Conservation (phyloP, 2,329 filamentous ascomycete species). For the Phoma herbarum region DNA sequence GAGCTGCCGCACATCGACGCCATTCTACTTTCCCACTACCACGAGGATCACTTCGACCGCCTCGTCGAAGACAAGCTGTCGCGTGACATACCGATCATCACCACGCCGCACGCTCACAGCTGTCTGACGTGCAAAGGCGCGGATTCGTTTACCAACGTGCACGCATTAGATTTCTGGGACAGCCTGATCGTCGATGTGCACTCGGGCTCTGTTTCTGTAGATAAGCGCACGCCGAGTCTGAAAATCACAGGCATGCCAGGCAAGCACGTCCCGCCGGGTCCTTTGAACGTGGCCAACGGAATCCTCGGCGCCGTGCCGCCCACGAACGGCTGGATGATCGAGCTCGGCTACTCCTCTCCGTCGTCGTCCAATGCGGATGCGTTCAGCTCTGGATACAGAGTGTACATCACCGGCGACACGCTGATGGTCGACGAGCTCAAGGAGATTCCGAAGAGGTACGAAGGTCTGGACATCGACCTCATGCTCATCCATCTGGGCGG, state of each 20-base stretch:
- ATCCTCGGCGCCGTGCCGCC: slow-evolving; percentile 65
- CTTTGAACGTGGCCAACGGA: slow-evolving; percentile 57
- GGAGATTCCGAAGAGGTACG: slow-evolving; percentile 66
- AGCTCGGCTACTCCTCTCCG: slow-evolving; percentile 61
- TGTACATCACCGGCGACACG: slow-evolving; percentile 74
- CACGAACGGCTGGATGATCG: slow-evolving; percentile 73
- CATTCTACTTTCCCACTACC: slow-evolving; percentile 71
- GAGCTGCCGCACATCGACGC: slow-evolving; percentile 67
- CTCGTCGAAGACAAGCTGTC: slow-evolving; percentile 61
- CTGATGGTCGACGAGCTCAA: slow-evolving; percentile 69
- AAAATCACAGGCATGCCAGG: slow-evolving; percentile 71
- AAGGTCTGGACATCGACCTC: slow-evolving; percentile 65
- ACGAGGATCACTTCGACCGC: slow-evolving; percentile 67
- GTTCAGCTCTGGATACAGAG: slow-evolving; percentile 62
- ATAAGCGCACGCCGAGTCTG: slow-evolving; percentile 52
- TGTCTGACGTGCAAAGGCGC: slow-evolving; percentile 58
- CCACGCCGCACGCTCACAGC: slow-evolving; percentile 67
- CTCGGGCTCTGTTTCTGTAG: not conserved
- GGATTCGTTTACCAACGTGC: slow-evolving; percentile 64
- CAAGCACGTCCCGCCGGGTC: slow-evolving; percentile 65
- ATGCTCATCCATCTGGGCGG: slow-evolving; percentile 74
- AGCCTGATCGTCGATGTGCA: slow-evolving; percentile 58
- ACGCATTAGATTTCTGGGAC: slow-evolving; percentile 66
- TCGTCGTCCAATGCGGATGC: slow-evolving; percentile 17
- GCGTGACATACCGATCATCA: slow-evolving; percentile 68